Evolutionary conservation across 345 rosid species (phyloP).

Genomic region (Schrenkiella parvula): DNA sequence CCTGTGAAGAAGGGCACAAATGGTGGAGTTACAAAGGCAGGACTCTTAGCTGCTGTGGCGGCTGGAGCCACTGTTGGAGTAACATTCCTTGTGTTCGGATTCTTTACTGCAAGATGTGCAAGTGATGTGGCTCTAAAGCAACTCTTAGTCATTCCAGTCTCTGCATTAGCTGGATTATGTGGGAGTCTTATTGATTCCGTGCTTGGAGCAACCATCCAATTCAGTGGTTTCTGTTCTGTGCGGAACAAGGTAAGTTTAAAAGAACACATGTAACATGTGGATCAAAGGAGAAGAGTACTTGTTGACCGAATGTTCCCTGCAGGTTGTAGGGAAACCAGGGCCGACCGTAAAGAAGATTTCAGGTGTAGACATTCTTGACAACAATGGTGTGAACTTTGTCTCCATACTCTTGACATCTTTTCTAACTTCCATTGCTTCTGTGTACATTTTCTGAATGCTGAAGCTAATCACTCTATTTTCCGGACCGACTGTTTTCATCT

Average conservation of each 20-base stretch:
- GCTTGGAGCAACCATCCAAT: slow-evolving; percentile 89
- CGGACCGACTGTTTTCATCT: not conserved
- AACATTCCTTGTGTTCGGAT: slow-evolving; percentile 60
- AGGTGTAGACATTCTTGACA: slow-evolving; percentile 79
- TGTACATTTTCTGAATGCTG: slow-evolving; percentile 59
- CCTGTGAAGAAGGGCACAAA: slow-evolving; percentile 90
- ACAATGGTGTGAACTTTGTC: slow-evolving; percentile 86
- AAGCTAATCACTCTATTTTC: not conserved
- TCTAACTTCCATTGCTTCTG: slow-evolving; percentile 55
- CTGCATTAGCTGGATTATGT: slow-evolving; percentile 67
- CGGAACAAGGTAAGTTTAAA: slow-evolving; percentile 64
- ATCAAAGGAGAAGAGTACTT: not conserved
- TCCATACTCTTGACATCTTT: slow-evolving; percentile 59
- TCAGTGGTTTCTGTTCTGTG: slow-evolving; percentile 93
- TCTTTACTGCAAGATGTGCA: slow-evolving; percentile 60
- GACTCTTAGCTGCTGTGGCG: slow-evolving; percentile 77
- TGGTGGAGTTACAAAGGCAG: slow-evolving; percentile 84
- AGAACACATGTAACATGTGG: not conserved
- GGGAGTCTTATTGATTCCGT: slow-evolving; percentile 88
- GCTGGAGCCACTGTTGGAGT: slow-evolving; percentile 77
- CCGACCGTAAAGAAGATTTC: slow-evolving; percentile 90
- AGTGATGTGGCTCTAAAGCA: slow-evolving; percentile 56
- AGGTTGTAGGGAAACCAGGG: slow-evolving; percentile 92
- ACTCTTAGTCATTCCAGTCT: slow-evolving; percentile 67
- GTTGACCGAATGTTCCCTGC: slow-evolving; percentile 9